Base-by-base conservation (phyloP, 2,329 filamentous ascomycete species). In the Lojkania enalia region DNA sequence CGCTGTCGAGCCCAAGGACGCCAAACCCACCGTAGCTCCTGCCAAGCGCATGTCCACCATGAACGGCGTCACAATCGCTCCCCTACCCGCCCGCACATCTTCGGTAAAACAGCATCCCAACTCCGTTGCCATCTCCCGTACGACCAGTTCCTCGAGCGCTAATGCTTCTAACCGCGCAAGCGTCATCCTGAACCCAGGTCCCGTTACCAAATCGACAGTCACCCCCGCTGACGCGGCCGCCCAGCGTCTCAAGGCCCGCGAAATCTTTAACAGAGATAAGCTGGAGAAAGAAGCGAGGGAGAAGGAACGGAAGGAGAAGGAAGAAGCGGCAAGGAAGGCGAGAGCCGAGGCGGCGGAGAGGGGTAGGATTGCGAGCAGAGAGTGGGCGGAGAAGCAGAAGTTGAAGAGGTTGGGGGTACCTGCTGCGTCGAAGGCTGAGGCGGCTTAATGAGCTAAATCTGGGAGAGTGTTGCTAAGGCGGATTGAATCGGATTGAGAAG, bases 371-470 rank as follows among this genome's bases (percentile, higher is more conserved):
- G 63, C 69, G 27, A 74, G 70, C 54, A 53, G 74, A 9, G 74
- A 77, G 57, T 78, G 75, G 75, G 75, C 75, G 3, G 74, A 75
- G 62, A 74, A 71, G 65, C 71, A 74, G 64, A 70, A 62, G 64
- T 68, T 66, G 64, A 70, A 64, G 57, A 52, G 54, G 52, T 48
- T 61, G 57, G 57, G 35, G 57, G 58, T 31, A 20, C 51, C 42
- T 16, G 51, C 35, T 13, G 46, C 38, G 4, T 18, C 20, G 27
- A 39, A 25, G 30, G 25, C 40, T 7, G 27, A 30, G 23, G 38
- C 14, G 23, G 23, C 23, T 27, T 7, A 7, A 7, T 27, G 23
- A 27, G 23, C 23, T 7, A 27, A 27, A n/a, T 7, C n/a, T 27
- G 23, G n/a, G 23, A n/a, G 23, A n/a, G 7, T 27, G 7, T 27